These are phyloP conservation scores for Vigna unguiculata DNA, from an alignment of 306 rosid species.

Conservation along the genomic window DNA sequence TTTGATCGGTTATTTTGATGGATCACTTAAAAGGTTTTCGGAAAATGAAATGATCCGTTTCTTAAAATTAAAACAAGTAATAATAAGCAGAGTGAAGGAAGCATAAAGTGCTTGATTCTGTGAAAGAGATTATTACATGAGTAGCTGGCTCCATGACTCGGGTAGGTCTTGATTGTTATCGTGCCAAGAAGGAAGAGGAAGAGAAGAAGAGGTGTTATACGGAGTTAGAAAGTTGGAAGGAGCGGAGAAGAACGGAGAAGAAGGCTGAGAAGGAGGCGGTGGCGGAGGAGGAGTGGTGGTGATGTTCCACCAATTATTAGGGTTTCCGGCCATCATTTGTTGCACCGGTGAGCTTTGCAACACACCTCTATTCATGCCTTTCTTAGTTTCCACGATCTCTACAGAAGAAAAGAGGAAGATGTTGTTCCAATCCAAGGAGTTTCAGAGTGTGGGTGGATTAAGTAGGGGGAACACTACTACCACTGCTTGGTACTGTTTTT, in stretches of 20 bases:
- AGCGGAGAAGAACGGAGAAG: conserved; percentile 62
- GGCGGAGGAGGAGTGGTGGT: conserved; percentile 51
- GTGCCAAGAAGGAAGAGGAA: conserved; percentile 67
- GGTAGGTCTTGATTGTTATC: conserved; percentile 74
- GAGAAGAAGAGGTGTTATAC: conserved; percentile 52
- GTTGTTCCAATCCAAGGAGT: conserved; percentile 37
- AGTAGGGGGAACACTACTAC: conserved; percentile 59
- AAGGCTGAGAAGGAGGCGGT: not conserved
- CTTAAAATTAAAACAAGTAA: too few relatives aligned
- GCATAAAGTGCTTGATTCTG: not conserved
- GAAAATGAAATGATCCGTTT: not conserved
- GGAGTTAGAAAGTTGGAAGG: conserved; percentile 55
- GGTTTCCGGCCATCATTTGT: conserved; percentile 88
- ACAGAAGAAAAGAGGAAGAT: conserved; percentile 1
- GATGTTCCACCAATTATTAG: conserved; percentile 88
- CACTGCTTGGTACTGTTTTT: conserved; percentile 47
- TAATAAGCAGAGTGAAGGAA: not conserved
- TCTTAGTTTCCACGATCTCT: not conserved
- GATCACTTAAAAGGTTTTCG: not conserved
- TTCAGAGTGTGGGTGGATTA: conserved; percentile 62
- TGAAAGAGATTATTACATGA: conserved; percentile 54
- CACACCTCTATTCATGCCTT: conserved; percentile 82
- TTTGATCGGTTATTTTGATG: not conserved
- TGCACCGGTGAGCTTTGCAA: conserved; percentile 91
- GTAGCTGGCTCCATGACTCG: conserved; percentile 93